A percentile compares a stretch with the other conserved stretches of the same genome.
phyloP scores from a whole-genome alignment of 345 rosid species.

The Fremontodendron californicum region DNA sequence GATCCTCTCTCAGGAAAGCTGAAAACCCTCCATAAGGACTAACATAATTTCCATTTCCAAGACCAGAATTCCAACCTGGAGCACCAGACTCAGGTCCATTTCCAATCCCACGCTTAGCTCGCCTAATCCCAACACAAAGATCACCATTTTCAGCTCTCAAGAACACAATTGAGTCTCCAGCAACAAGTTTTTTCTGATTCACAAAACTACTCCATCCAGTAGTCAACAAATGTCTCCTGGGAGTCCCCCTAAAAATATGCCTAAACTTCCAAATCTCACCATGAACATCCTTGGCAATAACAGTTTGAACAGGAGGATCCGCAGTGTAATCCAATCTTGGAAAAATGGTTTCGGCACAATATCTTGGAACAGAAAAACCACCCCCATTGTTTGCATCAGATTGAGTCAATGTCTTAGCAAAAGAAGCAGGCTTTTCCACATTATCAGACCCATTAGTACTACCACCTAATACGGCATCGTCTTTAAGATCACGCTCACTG shows the following conservation, averaged over 20 bases:
- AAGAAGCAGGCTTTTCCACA: conserved; percentile 73
- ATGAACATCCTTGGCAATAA: conserved; percentile 82
- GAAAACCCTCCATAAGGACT: conserved; percentile 51
- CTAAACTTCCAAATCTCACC: conserved; percentile 91
- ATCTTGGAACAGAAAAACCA: conserved; percentile 94
- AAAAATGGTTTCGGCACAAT: conserved; percentile 94
- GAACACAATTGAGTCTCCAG: conserved; percentile 90
- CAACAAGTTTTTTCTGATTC: conserved; percentile 87
- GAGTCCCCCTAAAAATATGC: conserved; percentile 93
- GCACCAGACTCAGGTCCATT: conserved; percentile 33
- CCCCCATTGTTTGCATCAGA: conserved; percentile 99
- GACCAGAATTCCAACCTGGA: conserved; percentile 39
- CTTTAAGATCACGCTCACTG: conserved; percentile 30
- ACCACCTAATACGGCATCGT: conserved; percentile 28
- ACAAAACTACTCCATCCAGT: conserved; percentile 97
- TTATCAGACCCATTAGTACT: conserved; percentile 21
- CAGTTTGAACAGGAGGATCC: conserved; percentile 92
- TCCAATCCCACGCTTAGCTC: conserved; percentile 63
- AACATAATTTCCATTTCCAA: conserved; percentile 24
- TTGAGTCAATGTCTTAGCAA: conserved; percentile 86
- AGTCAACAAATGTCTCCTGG: conserved; percentile 83
- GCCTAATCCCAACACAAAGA: conserved; percentile 76
- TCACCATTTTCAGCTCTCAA: conserved; percentile 79
- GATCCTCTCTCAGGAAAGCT: conserved; percentile 57
- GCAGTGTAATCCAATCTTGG: conserved; percentile 74